Base-by-base conservation (phyloP, 495 filamentous ascomycete genomes). In the Hypoxylon rickii region DNA sequence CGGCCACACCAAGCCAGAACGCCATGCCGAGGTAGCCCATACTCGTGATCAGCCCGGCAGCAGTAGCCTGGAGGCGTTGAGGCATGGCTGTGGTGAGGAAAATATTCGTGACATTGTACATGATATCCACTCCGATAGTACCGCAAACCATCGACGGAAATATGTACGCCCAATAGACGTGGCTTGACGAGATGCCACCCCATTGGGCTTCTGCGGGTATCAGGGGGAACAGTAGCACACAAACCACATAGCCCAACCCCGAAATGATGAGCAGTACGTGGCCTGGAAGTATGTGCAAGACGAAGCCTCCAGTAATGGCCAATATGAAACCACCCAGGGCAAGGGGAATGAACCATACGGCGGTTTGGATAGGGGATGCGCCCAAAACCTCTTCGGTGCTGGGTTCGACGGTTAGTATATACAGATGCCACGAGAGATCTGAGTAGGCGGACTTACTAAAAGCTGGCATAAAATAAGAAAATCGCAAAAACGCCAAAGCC, bases 111-210 rank as follows among this genome's bases (percentile, higher is more conserved):
- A 96, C 77, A 61, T 89, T 91, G 76, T 86, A 96, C 19, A 84
- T 88, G 53, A 94, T 85, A 62, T 96, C 91, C 39, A 95, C 87
- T 3, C 87, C 91, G 29, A 92, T 74, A 0, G 91, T 96, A 2
- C 83, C 86, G 57, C 85, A 86, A 18, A 93, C 70, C 91, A 95
- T 96, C 18, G 88, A 74, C 0, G 91, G 89, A 64, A 95, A 90
- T 16, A 94, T 78, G 49, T 80, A 92, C 0, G 86, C 81, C 74
- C 74, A 78, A 49, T 74, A 79, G 3, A 61, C 20, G 33, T 62
- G 58, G 8, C 26, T 62, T 17, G 31, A 63, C 36, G 88, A 87
- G 84, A 71, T 86, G 83, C 31, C 15, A 29, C 79, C 81, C 1
- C 79, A 80, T 7, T 79, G 80, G 3, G 65, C 40, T 36, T 65